phyloP scores from a whole-genome alignment of 108 stramenopile species.

The Asterionellopsis glacialis region DNA sequence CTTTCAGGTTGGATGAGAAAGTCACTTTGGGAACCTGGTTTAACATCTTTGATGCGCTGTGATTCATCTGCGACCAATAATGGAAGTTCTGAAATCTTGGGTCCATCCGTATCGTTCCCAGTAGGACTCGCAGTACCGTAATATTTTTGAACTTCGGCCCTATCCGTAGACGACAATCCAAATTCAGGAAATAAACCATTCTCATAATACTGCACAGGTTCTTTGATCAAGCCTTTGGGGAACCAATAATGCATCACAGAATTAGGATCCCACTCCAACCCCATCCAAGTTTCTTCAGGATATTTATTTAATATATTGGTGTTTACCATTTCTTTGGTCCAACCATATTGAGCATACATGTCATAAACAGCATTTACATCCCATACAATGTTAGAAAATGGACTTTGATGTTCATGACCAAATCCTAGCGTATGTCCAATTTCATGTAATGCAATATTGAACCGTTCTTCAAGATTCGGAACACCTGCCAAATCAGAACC shows the following conservation, averaged over 20 bases:
- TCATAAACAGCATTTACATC: constrained; percentile 1
- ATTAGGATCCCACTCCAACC: background rate
- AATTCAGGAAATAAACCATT: background rate
- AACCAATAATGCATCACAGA: constrained; percentile 7
- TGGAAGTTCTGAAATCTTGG: no score
- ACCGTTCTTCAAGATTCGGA: background rate
- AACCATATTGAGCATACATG: background rate
- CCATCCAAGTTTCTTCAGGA: background rate
- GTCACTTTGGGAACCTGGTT: no score
- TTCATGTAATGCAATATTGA: background rate
- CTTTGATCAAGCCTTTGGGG: background rate
- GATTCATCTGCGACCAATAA: no score
- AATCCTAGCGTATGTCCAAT: constrained; percentile 7
- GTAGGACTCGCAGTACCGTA: background rate
- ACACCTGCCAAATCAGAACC: constrained; percentile 1
- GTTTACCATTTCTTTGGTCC: background rate
- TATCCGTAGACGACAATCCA: background rate
- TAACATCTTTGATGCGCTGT: no score
- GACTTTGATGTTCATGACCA: constrained; percentile 8
- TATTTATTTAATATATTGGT: background rate
- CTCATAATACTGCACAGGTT: background rate
- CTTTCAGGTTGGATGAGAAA: no score
- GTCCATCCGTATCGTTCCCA: no score
- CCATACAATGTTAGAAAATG: background rate
- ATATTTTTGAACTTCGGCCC: background rate